Evolutionary conservation across 2,329 filamentous ascomycete genomes (phyloP), one percentile per base, ranked within the genome.

Genomic region (Aulographum hederae): DNA sequence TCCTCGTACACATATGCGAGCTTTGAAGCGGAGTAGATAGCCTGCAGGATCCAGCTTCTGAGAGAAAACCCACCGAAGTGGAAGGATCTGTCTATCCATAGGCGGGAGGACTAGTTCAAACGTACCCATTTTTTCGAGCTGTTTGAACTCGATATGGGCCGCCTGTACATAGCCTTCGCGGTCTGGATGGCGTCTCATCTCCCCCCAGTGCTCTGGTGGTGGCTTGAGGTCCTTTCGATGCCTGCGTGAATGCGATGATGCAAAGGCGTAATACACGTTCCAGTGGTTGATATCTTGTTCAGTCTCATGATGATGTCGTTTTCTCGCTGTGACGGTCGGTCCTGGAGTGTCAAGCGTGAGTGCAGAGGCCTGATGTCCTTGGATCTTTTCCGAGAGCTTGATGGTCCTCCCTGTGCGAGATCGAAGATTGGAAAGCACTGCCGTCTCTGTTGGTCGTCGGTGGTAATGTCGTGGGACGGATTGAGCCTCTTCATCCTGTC

Each of bases 31-130:
- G 3, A 14, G 27, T 1, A 43, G 25, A 28, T 36, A 42, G 16
- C 37, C 39, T 10, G 41, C 26, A 3, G 8, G 27, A 14, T 41
- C 31, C 15, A 41, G 25, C 28, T 43, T 40, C 30, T 43, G 40
- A 6, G 32, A 38, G 13, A 39, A 40, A 1, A 41, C 37, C 39
- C 26, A 38, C 10, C 18, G 32, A 3, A 36, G 28, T n/a, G 36
- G 36, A 4, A 38, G 32, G 12, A 38, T 21, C 14, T 25, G 21
- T 8, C 10, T 14, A 16, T 12, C 15, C 27, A 8, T 10, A 12
- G 27, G 15, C 10, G 27, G 8, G 10, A 12, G 8, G 27, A 29
- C 15, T 11, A 16, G 27, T 14, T 29, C 27, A 16, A 12, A 29
- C 27, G 27, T 29, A 16, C 27, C 27, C 8, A 8, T 8, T 25